A percentile compares a stretch with the other conserved stretches of the same genome.
phyloP scores from a whole-genome alignment of 306 rosid genomes.

The Cicer bijugum region DNA sequence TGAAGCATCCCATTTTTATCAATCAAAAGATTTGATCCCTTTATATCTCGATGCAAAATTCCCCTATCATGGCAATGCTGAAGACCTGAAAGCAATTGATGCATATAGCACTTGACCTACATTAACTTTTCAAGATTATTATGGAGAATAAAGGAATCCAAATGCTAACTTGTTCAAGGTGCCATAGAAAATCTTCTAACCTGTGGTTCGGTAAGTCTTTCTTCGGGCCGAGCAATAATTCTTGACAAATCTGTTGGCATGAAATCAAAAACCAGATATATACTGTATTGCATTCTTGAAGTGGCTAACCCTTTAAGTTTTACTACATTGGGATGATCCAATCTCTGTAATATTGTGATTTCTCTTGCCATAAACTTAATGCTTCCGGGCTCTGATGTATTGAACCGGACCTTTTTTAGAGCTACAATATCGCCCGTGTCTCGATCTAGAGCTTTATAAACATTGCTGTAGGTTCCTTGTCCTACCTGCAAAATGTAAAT shows the following conservation, averaged over 20 bases:
- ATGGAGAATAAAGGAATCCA: slow-evolving; percentile 32
- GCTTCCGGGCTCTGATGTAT: slow-evolving; percentile 85
- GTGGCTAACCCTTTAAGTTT: slow-evolving; percentile 92
- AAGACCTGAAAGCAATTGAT: slow-evolving; percentile 88
- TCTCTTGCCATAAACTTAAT: slow-evolving; percentile 94
- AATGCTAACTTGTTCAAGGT: slow-evolving; percentile 16
- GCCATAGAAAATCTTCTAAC: slow-evolving; percentile 47
- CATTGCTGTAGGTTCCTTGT: slow-evolving; percentile 98
- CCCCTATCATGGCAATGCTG: slow-evolving; percentile 91
- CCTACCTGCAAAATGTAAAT: slow-evolving; percentile 69
- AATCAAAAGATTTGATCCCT: slow-evolving; percentile 84
- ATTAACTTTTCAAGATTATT: slow-evolving; percentile 45
- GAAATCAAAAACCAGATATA: slow-evolving; percentile 90
- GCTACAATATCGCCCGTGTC: slow-evolving; percentile 79
- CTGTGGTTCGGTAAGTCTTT: slow-evolving; percentile 83
- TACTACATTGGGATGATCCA: slow-evolving; percentile 87
- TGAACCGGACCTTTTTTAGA: slow-evolving; percentile 81
- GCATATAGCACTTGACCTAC: slow-evolving; percentile 94
- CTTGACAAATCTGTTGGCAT: slow-evolving; percentile 86
- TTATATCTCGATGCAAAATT: slow-evolving; percentile 86
- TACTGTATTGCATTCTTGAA: slow-evolving; percentile 88
- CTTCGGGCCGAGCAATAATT: slow-evolving; percentile 57
- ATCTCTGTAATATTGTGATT: slow-evolving; percentile 66
- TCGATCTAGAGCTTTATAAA: slow-evolving; percentile 86
- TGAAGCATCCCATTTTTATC: slow-evolving; percentile 80